Base-by-base conservation (phyloP, 2,329 filamentous ascomycete genomes). In the Arthroderma sp. region DNA sequence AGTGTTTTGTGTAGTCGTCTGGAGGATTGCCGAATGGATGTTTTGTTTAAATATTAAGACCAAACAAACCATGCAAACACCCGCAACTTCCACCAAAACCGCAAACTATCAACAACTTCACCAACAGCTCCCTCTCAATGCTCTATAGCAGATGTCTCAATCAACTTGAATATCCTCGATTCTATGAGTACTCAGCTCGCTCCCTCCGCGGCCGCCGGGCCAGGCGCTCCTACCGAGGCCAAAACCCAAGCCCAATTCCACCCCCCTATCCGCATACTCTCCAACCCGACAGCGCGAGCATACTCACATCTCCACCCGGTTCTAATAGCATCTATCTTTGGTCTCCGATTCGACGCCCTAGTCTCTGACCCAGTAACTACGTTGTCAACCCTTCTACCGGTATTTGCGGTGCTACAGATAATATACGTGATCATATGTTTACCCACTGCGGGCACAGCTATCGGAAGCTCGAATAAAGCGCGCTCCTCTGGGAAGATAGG, bases 281-380 rank as follows among this genome's bases (percentile, higher is more conserved):
- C 74, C 28, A 77, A 71, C 23, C 67, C 73, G n/a, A 61, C 74
- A 19, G 77, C 81, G 1, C 76, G 72, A 54, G 68, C 79, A 21
- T 79, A 86, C 66, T 81, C 84, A 11, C 78, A 88, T 65, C 70
- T 82, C 19, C 87, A 94, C 63, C 85, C 87, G 0, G 71, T 79
- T 25, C 71, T 89, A 9, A 76, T 94, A 31, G 77, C 88, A 31
- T 79, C 78, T 8, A 71, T 86, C 37, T 84, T 86, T 67, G 77
- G 79, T 49, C 67, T 81, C 61, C 80, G 80, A 39, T 91, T 94
- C 71, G 68, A 74, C 37, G 73, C 78, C 17, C 76, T 95, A 25
- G 86, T 94, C 28, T 75, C 77, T 15, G 81, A 91, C 62, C 88
- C 90, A 0, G 79, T 85, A 1, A 71, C 78, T 15, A 79, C 84